Conservation (phyloP, 2,329 filamentous ascomycete species). For the Ophiostoma australiae region DNA sequence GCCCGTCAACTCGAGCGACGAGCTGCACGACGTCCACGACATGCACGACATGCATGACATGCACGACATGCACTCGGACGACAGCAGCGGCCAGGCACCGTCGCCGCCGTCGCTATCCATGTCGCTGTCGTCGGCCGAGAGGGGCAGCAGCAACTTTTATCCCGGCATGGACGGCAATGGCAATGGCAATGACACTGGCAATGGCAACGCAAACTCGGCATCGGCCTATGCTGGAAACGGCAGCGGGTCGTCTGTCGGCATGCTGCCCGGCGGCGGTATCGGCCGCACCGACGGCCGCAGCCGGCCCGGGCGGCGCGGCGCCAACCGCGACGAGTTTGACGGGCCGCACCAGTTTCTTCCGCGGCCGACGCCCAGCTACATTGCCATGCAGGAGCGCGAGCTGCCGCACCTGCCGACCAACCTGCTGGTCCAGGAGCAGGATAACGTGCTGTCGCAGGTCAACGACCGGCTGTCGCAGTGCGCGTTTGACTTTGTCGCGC, state of each 20-base stretch:
- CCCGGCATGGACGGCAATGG: neutral
- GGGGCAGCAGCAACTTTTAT: neutral
- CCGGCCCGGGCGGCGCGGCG: slow-evolving; percentile 61
- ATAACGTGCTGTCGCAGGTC: slow-evolving; percentile 71
- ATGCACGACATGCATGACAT: neutral
- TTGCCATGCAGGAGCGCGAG: slow-evolving; percentile 73
- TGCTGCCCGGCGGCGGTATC: slow-evolving; percentile 30
- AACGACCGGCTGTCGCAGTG: slow-evolving; percentile 82
- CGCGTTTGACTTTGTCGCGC: slow-evolving; percentile 84
- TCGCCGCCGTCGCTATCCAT: slow-evolving; percentile 29
- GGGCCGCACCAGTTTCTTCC: slow-evolving; percentile 79
- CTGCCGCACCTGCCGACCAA: slow-evolving; percentile 78
- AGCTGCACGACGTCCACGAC: neutral
- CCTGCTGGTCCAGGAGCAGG: slow-evolving; percentile 77
- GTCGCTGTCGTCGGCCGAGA: slow-evolving; percentile 26
- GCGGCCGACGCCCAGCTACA: slow-evolving; percentile 63
- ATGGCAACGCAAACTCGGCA: neutral
- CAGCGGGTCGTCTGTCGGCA: slow-evolving; percentile 32
- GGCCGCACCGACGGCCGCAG: slow-evolving; percentile 47
- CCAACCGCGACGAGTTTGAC: slow-evolving; percentile 84
- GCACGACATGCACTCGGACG: neutral
- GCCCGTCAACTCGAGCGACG: slow-evolving; percentile 10
- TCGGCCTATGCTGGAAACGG: neutral
- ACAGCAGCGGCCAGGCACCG: slow-evolving; percentile 34
- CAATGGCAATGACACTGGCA: neutral